Base-by-base conservation (phyloP, 441 rosid species). In the Croton laevigatus region DNA sequence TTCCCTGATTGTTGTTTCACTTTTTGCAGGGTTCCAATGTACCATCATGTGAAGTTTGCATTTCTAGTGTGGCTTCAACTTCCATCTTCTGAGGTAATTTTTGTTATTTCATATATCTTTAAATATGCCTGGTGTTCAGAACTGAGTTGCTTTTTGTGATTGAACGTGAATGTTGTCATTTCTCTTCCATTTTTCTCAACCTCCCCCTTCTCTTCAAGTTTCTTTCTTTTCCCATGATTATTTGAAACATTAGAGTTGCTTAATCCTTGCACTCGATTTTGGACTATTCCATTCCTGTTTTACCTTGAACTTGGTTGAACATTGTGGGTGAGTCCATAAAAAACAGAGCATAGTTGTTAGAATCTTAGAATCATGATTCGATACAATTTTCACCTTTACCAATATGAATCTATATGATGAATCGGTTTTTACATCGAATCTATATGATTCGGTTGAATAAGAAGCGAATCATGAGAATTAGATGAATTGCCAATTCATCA, bases 51-150 rank as follows among this genome's bases (percentile, higher is more conserved):
- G 75, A 89, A 89, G 82, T 84, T 89, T 68, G 89, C 93, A 61
- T 89, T 89, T 79, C 89, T 89, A 63, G 91, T 88, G 61, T 89
- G 96, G 93, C 88, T 89, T 54, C 96, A 89, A 75, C 89, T 85
- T 76, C 93, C 96, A 37, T 42, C 72, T 44, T 9, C 52, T 23
- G 81, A 59, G 38, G 81, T 73, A 69, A 83, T 62, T 82, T 81
- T 77, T 74, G 76, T 45, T 75, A 17, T 48, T 36, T 12, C 20
- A 66, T 8, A 12, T 19, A 0, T 17, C 55, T 45, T 44, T 7
- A 12, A 36, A 49, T 54, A 51, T 40, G 8, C 23, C 10, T 3
- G 3, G 8, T 40, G 32, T 27, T 8, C 36, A n/a, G 22, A 38
- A 42, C 3, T 62, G 40, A 53, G 14, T 22, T 36, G n/a, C 51